Conservation (phyloP, 495 filamentous ascomycete genomes). For the Aspergillus cristatus region DNA sequence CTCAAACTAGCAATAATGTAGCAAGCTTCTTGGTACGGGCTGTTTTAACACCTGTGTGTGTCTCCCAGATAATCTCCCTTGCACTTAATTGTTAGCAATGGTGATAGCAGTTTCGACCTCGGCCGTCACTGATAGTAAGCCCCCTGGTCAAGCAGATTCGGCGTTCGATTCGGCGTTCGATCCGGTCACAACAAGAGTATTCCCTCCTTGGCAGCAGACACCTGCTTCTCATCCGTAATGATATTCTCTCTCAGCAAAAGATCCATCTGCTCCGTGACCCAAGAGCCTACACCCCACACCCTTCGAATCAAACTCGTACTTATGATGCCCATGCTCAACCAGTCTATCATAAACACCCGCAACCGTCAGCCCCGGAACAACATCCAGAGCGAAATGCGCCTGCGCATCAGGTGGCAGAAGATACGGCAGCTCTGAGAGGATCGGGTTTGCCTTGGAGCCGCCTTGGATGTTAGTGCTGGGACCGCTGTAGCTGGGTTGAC, state of each 20-base stretch:
- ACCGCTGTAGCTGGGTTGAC: slow-evolving; percentile 3
- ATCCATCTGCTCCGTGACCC: slow-evolving; percentile 6
- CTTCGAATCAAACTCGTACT: slow-evolving; percentile 64
- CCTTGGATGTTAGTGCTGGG: slow-evolving; percentile 3
- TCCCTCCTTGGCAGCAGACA: slow-evolving; percentile 1
- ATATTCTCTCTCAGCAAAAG: slow-evolving; percentile 1
- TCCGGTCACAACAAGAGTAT: slow-evolving; percentile 10
- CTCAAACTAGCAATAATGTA: no score
- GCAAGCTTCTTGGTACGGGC: no score
- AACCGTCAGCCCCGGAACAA: slow-evolving; percentile 28
- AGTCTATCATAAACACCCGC: slow-evolving; percentile 25
- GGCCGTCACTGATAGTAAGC: slow-evolving; percentile 6
- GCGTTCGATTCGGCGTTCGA: background rate
- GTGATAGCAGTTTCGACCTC: no score
- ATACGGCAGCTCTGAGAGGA: slow-evolving; percentile 6
- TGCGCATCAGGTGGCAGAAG: slow-evolving; percentile 1
- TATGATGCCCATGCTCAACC: slow-evolving; percentile 64
- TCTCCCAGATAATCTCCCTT: no score
- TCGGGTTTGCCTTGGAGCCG: slow-evolving; percentile 5
- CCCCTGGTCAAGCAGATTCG: slow-evolving; percentile 6
- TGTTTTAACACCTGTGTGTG: no score
- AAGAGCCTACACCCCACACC: slow-evolving; percentile 26
- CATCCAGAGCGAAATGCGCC: slow-evolving; percentile 10
- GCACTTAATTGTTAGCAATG: no score
- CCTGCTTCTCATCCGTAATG: slow-evolving; percentile 1